Conservation (phyloP, 2,329 filamentous ascomycete genomes). For the Sphaerulina vaccinii region DNA sequence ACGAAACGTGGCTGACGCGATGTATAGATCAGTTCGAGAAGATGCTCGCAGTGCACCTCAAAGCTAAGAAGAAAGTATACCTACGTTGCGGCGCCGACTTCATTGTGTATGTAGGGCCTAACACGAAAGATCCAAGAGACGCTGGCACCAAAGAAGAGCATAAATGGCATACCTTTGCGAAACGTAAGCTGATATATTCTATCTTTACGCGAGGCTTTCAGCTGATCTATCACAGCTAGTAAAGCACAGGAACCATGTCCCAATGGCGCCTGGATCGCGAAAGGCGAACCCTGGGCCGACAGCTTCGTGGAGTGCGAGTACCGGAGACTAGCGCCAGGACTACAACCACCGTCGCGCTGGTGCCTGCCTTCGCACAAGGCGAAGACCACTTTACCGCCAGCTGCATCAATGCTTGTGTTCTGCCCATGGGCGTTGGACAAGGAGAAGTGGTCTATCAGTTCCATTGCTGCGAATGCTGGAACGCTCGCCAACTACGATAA, state of each 20-base stretch:
- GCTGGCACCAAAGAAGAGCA: background rate
- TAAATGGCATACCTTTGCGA: background rate
- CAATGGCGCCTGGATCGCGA: background rate
- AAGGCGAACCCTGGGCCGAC: background rate
- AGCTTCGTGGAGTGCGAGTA: background rate
- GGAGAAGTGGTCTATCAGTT: background rate
- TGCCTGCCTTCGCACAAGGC: background rate
- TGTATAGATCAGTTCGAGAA: background rate
- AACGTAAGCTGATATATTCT: too few relatives aligned
- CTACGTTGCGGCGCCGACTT: background rate
- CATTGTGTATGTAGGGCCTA: background rate
- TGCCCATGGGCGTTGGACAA: background rate
- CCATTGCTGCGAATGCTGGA: background rate
- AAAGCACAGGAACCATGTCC: background rate
- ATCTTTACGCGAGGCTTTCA: too few relatives aligned
- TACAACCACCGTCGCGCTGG: background rate
- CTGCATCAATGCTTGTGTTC: background rate
- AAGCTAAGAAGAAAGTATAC: background rate
- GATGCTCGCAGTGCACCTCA: background rate
- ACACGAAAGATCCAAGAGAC: background rate
- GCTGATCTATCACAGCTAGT: background rate
- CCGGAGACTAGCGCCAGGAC: background rate
- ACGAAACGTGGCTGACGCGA: background rate
- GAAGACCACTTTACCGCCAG: background rate
- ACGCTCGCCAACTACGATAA: background rate